Evolutionary conservation across 106 monocot genomes (phyloP), one percentile per base, ranked within the genome.

Genomic region (Apostasia ramifera): DNA sequence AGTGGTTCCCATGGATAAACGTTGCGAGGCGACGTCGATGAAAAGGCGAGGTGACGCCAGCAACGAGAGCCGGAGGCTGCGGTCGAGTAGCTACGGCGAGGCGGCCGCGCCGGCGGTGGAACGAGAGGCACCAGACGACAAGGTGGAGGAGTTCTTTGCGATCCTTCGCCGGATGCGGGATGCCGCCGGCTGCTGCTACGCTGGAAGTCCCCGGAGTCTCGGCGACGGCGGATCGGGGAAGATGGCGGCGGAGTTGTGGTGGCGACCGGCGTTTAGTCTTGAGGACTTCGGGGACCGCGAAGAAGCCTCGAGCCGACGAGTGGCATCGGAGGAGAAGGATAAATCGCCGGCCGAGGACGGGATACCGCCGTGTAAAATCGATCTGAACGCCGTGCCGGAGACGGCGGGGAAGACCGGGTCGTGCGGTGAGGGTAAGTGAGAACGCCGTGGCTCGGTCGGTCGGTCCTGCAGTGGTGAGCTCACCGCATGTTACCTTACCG

Each of bases 91-190:
- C 26, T 26, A 26, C 26, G 10, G 38, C 44, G 6, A 2, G 1
- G 46, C 4, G 44, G 45, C 8, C 12, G 59, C 47, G 60, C 4
- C 2, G 39, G 57, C 37, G 5, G 48, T 2, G 63, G 63, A 53
- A 44, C 26, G 26, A 26, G 61, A 53, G 13, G 63, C 46, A n/a
- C 13, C 53, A 2, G 73, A 73, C 13, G 73, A 43, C 26, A 63
- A 73, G 52, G 73, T 73, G 63, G 63, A 73, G 53, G 73, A 63
- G 63, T 73, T 73, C 54, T 73, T 54, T 45, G 63, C 73, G n/a
- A 73, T 73, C 51, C 53, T 73, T 26, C 73, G 26, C 41, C 62
- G 73, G 63, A 54, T 73, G 63, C 53, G 63, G 8, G 73, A 73
- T 43, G 54, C 61, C 3, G 3, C 26, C 43, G n/a, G 63, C 26